These are phyloP conservation scores for Beauveria sp. DNA, from an alignment of 2,329 filamentous ascomycete species.

Conservation along the genomic window DNA sequence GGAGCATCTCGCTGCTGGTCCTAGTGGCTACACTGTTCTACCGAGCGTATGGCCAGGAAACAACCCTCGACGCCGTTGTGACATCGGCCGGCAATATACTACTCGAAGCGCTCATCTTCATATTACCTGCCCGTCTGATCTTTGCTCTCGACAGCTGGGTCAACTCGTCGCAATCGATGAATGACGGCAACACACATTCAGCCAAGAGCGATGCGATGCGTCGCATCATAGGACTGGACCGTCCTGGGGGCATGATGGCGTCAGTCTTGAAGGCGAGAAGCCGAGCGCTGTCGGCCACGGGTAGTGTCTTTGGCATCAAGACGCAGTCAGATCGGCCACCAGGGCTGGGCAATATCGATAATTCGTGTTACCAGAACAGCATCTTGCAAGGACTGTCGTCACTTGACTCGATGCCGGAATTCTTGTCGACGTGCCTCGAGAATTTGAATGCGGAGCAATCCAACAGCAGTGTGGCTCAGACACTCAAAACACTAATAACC, in stretches of 20 bases:
- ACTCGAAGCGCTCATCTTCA: constrained; percentile 54
- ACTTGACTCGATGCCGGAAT: constrained; percentile 59
- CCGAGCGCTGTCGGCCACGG: constrained; percentile 47
- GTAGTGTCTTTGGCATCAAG: constrained; percentile 32
- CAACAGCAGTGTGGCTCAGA: constrained; percentile 33
- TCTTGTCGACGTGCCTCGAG: constrained; percentile 45
- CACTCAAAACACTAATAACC: constrained; percentile 58
- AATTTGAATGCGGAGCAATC: constrained; percentile 20
- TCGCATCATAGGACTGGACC: constrained; percentile 54
- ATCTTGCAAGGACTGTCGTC: constrained; percentile 80
- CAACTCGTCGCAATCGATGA: constrained; percentile 35
- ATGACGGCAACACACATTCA: constrained; percentile 35
- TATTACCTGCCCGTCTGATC: constrained; percentile 49
- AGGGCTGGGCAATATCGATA: constrained; percentile 85
- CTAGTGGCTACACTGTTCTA: constrained; percentile 26
- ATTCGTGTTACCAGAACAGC: constrained; percentile 97
- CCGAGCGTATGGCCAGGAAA: constrained; percentile 27
- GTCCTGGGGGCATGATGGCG: constrained; percentile 43
- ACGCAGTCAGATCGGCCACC: constrained; percentile 39
- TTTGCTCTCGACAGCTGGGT: constrained; percentile 50
- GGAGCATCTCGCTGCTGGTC: constrained; percentile 27
- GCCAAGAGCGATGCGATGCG: constrained; percentile 60
- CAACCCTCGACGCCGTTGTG: constrained; percentile 22
- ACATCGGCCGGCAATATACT: constrained; percentile 34
- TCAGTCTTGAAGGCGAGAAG: constrained; percentile 52